Evolutionary conservation across 202 grass and related monocot genomes (phyloP).

Genomic region (Elaeis oleifera): DNA sequence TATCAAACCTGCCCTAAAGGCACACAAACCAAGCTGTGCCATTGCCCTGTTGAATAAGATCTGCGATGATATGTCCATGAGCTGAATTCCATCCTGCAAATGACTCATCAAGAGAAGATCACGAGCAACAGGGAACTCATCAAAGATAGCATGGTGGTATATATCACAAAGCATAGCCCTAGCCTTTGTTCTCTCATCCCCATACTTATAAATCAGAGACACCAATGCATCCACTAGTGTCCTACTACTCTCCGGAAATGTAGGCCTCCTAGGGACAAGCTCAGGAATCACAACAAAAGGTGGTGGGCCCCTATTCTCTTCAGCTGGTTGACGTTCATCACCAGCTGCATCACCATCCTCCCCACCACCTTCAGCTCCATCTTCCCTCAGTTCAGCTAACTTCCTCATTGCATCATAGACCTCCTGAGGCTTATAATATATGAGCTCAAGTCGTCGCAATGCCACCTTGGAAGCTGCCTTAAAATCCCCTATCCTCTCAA

Average conservation of each 20-base stretch:
- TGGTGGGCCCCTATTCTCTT: constrained; percentile 22
- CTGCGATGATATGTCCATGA: constrained; percentile 73
- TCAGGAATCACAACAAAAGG: constrained; percentile 72
- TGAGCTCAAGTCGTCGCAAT: neutral
- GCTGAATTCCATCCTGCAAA: constrained; percentile 72
- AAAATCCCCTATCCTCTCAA: constrained; percentile 10
- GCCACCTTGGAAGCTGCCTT: neutral
- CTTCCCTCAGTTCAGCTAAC: constrained; percentile 32
- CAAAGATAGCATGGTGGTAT: constrained; percentile 72
- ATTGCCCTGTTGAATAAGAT: constrained; percentile 75
- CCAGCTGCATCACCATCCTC: constrained; percentile 26
- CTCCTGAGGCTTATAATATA: neutral
- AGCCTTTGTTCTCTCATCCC: constrained; percentile 78
- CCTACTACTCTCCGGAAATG: constrained; percentile 69
- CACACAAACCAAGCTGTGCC: constrained; percentile 61
- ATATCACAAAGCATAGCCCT: constrained; percentile 72
- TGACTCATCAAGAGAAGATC: constrained; percentile 69
- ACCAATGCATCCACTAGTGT: constrained; percentile 54
- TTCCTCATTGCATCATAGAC: constrained; percentile 13
- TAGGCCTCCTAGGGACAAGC: constrained; percentile 67
- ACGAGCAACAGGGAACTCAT: constrained; percentile 56
- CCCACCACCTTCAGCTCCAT: constrained; percentile 32
- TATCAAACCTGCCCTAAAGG: constrained; percentile 79
- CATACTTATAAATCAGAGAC: constrained; percentile 63
- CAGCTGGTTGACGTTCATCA: constrained; percentile 14